Percentiles rank a stretch among this genome's conserved stretches.
Evolutionary conservation across 2,329 filamentous ascomycete species (phyloP).

Genomic region (Hymenoscyphus infarciens): DNA sequence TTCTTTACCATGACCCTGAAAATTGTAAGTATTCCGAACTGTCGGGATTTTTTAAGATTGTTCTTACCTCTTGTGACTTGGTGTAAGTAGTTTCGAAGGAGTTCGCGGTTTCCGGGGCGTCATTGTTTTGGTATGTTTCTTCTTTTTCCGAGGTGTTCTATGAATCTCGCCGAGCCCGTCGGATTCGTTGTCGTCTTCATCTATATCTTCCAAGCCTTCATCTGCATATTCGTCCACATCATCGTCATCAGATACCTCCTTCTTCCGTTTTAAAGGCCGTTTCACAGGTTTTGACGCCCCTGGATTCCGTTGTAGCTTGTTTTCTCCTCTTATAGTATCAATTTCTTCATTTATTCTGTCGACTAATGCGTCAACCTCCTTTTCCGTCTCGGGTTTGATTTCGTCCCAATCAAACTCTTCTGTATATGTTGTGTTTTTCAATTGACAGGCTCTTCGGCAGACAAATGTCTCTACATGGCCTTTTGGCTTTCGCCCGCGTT

Average conservation of each 20-base stretch:
- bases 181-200: slow-evolving; percentile 28
- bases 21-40: not conserved
- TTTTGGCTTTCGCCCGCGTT: slow-evolving; percentile 63
- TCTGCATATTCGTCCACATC: slow-evolving; percentile 27
- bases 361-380: slow-evolving; percentile 14
- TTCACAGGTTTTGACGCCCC: not conserved
- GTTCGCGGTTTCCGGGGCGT: slow-evolving; percentile 39
- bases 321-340: not conserved
- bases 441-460: slow-evolving; percentile 85
- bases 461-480: slow-evolving; percentile 72
- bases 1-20: slow-evolving; percentile 70
- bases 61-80: slow-evolving; percentile 57
- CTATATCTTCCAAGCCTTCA: slow-evolving; percentile 34
- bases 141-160: slow-evolving; percentile 54
- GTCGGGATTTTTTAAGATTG: no score
- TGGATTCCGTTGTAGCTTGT: not conserved
- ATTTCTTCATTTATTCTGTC: not conserved
- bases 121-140: slow-evolving; percentile 43
- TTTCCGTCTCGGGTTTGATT: slow-evolving; percentile 20
- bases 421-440: slow-evolving; percentile 84
- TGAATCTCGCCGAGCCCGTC: slow-evolving; percentile 30
- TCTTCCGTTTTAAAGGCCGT: not conserved
- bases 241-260: not conserved
- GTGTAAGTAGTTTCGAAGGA: slow-evolving; percentile 48
- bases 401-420: slow-evolving; percentile 88